Base-by-base conservation (phyloP, 2,329 filamentous ascomycete species). In the Stromatinia cepivora region DNA sequence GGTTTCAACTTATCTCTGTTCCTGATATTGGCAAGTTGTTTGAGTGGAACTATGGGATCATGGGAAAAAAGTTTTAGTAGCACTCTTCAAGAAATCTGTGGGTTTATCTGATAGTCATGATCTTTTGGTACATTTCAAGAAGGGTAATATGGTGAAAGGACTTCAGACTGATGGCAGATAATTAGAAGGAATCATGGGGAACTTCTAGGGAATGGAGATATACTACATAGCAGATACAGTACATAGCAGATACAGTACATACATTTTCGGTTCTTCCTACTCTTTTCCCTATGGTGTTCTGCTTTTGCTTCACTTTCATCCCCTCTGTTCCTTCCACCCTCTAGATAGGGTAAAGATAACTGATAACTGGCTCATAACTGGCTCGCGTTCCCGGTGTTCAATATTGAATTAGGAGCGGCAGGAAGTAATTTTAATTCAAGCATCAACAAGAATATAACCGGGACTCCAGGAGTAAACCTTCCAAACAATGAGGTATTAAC, bases 1-100 rank as follows among this genome's bases (percentile, higher is more conserved):
- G 63, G 63, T 39, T 66, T n/a, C 50, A 45, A 22, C 50, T 36
- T 20, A 56, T 45, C 13, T 57, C 57, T 45, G 15, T 45, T 57
- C 25, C 34, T 17, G 39, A 56, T 28, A n/a, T 15, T 45, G 50
- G n/a, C 20, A 22, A 45, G 25, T 36, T 0, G 1, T 57, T 66
- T 36, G 34, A 66, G 25, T 66, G 34, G 52, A n/a, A 3, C 5
- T 66, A 25, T 42, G 2, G 25, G 17, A 57, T 17, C 36, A 31
- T 42, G 4, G 25, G 28, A 10, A 6, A 25, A 1, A 10, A 11
- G 17, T 45, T 66, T 66, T 4, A 66, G n/a, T 45, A 45, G 34
- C 4, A 8, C 22, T 4, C n/a, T 45, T 31, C 4, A 56, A 36
- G 25, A 61, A 46, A 11, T n/a, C 25, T 1, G 3, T 42, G 20